Base-by-base conservation (phyloP, 2,329 filamentous ascomycete species). In the Bertia moriformis region DNA sequence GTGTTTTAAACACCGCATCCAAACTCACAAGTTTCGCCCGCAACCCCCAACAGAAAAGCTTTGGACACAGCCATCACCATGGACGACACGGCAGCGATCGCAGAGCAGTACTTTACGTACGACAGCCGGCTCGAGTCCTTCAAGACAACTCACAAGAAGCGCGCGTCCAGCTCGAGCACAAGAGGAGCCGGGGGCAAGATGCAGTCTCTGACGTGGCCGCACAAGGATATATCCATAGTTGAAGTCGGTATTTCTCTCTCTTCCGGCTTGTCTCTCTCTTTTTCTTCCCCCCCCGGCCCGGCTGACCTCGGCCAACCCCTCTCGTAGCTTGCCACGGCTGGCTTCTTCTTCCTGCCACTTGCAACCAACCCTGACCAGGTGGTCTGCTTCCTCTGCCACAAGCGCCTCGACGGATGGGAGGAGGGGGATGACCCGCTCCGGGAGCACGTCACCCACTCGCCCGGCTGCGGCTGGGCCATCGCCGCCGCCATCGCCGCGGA, bases 331-430 rank as follows among this genome's bases (percentile, higher is more conserved):
- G 89, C 91, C 3, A 77, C 74, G 52, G 89, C 91, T 41, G 91
- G 91, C 27, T 94, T 98, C 62, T 91, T 81, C 61, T 96, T 85
- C 61, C 73, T 78, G 43, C 89, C 91, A 2, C 75, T 73, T 13
- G 67, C 73, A 39, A 70, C 74, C 37, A 83, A 78, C 51, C 79
- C 79, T 27, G 91, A 98, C 57, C 96, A 96, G 57, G 84, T 84
- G 37, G 73, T 76, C 48, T 98, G 91, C 57, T 96, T 93, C 58
- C 68, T 87, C 27, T 98, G 91, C 61, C 66, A 76, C 44, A 83
- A 85, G 54, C 75, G 79, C 40, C 69, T 98, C 12, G 87, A 93
- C 54, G 88, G 87, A 43, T 98, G 91, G 91, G 89, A 96, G 51
- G 69, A 79, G 29, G 76, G 78, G 17, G 91, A 98, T 53, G 74